Base-by-base conservation (phyloP, 2,329 filamentous ascomycete genomes). In the Pseudopithomyces chartarum region DNA sequence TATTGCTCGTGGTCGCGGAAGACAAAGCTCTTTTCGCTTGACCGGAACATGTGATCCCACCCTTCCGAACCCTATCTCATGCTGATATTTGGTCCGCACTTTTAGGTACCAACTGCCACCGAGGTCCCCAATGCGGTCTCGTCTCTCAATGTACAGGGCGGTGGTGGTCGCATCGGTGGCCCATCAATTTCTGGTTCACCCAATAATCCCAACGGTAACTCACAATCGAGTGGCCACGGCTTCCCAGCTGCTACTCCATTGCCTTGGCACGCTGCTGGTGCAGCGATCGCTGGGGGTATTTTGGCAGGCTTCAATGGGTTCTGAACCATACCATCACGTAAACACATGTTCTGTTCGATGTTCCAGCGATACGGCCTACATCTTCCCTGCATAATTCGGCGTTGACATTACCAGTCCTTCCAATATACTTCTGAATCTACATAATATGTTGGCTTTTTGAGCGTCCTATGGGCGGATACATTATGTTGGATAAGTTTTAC, bases 51-150 rank as follows among this genome's bases (percentile, higher is more conserved):
- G 17, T 10, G 13, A 40, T 40, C 4, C 4, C n/a, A 7, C 19
- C 17, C 44, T 11, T 15, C 19, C 23, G 17, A 15, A 8, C 10
- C 23, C 23, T 48, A 22, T 22, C 13, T 45, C 8, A 7, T 3
- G 33, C 45, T 48, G 32, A 48, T 32, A 3, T 36, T 38, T 11
- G 6, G 15, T 43, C 20, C 40, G 40, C 40, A 23, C 19, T 19
- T 15, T 6, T 19, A 48, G 45, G 23, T 48, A 1, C 85, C 85
- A 0, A 77, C 78, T 43, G 84, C 85, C 6, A 82, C 80, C 0
- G 69, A 63, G n/a, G 84, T 86, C 1, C 42, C 77, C 1, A 79
- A 80, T 45, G 79, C 84, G 4, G 80, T 85, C 22, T 81, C 82
- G 2, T 78, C 77, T 0, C 77, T 80, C 1, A 73, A 78, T 1